Evolutionary conservation across 2,329 filamentous ascomycete species (phyloP).

Genomic region (Monilinia fructigena): DNA sequence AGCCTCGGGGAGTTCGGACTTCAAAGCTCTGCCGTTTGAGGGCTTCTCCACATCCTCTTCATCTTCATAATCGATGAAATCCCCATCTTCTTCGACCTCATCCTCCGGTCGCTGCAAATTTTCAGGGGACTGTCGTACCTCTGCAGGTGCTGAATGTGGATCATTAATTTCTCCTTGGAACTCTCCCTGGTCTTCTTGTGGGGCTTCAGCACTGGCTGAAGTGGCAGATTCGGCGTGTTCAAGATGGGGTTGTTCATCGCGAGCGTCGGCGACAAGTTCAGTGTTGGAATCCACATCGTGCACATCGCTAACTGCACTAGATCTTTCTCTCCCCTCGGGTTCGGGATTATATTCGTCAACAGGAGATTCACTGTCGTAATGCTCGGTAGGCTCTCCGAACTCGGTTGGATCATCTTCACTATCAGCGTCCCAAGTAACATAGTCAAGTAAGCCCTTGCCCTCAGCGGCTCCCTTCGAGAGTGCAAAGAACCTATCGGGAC

Average conservation of each 20-base stretch:
- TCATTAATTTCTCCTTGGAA: slow-evolving; percentile 10
- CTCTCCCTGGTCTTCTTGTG: slow-evolving; percentile 10
- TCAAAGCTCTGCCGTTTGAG: slow-evolving; percentile 18
- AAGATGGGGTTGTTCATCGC: neutral
- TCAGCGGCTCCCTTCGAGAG: slow-evolving; percentile 53
- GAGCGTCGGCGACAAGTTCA: neutral
- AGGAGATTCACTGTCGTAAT: slow-evolving; percentile 17
- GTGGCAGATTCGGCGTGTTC: neutral
- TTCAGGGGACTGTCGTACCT: slow-evolving; percentile 3
- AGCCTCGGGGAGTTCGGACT: slow-evolving; percentile 9
- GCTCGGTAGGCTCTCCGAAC: slow-evolving; percentile 21
- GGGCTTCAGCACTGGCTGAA: slow-evolving; percentile 17
- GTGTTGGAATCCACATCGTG: neutral
- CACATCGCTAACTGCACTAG: neutral
- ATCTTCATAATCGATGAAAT: slow-evolving; percentile 52
- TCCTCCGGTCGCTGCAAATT: neutral
- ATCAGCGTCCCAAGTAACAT: slow-evolving; percentile 33
- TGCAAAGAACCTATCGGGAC: slow-evolving; percentile 51
- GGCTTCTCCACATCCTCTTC: slow-evolving; percentile 38
- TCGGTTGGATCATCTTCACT: slow-evolving; percentile 32
- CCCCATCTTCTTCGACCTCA: slow-evolving; percentile 41
- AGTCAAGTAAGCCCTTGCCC: slow-evolving; percentile 50
- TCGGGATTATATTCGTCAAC: neutral
- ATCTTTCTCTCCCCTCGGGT: neutral
- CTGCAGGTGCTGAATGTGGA: slow-evolving; percentile 11